phyloP scores from a whole-genome alignment of 1,284 basidiomycete genomes.

The Naganishia sp. region DNA sequence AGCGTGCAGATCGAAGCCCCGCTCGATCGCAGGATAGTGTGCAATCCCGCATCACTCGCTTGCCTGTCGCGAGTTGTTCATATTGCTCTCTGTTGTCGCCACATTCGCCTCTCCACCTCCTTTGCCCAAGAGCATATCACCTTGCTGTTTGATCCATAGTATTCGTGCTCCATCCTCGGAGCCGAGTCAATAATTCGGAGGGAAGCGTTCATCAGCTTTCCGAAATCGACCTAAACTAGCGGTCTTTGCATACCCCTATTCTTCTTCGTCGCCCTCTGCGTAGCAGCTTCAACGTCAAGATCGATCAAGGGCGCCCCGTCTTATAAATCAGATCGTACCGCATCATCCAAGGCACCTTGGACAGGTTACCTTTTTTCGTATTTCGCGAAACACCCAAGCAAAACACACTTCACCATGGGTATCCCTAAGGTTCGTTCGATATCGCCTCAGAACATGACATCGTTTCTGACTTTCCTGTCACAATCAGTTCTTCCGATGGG shows the following conservation, averaged over 20 bases:
- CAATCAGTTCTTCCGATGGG: conserved; percentile 60
- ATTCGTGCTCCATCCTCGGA: background rate
- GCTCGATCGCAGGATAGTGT: too few relatives aligned
- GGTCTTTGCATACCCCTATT: conserved; percentile 7
- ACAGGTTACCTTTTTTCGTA: too few relatives aligned
- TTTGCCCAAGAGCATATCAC: conserved; percentile 21
- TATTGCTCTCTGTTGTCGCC: background rate
- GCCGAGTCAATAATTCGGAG: background rate
- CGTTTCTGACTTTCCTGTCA: background rate
- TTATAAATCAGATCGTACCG: background rate
- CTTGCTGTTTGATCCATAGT: conserved; percentile 28
- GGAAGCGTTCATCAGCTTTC: background rate
- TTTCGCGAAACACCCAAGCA: background rate
- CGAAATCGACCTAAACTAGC: conserved; percentile 10
- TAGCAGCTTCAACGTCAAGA: background rate
- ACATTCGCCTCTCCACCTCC: background rate
- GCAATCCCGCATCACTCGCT: too few relatives aligned
- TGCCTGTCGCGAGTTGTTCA: background rate
- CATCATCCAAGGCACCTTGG: too few relatives aligned
- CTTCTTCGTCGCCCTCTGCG: background rate
- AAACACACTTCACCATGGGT: conserved; percentile 15
- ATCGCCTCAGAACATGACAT: background rate
- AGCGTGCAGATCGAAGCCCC: too few relatives aligned
- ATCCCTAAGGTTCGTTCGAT: conserved; percentile 22
- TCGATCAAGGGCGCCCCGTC: background rate